Base-by-base conservation (phyloP, 2,329 filamentous ascomycete species). In the Microdochium trichocladiopsis region DNA sequence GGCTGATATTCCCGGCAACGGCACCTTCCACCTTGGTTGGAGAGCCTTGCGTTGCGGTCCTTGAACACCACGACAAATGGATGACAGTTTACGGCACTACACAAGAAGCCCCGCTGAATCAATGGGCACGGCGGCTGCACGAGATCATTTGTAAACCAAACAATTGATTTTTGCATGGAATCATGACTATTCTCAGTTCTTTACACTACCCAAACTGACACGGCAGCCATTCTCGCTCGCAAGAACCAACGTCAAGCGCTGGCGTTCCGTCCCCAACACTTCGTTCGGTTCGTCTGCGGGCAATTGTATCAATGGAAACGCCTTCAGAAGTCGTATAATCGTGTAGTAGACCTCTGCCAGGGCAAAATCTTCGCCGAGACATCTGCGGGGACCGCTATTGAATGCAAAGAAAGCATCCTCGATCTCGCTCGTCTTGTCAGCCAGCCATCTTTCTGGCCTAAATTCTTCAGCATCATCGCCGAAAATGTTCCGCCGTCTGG, bases 401-500 rank as follows among this genome's bases (percentile, higher is more conserved):
- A 52, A 52, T 9, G 51, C 31, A n/a, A 50, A 36, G 16, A 37
- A 50, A 14, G 48, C 48, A 24, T 9, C n/a, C n/a, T 49, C 51
- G 6, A 53, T 50, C 24, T 37, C n/a, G 21, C 12, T 25, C 4
- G 47, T 18, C 10, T 50, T 37, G 16, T 31, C 51, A 3, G 48
- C 31, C 14, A 50, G 37, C 52, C 52, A 53, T 24, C 52, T 25
- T 22, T 53, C 52, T 2, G 52, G 49, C 9, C 49, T 48, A 54
- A 53, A 53, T 8, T 37, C 25, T 9, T 48, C 52, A 21, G 52
- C 52, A 24, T 53, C 52, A 4, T 18, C 16, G 2, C 51, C 51
- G 50, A 52, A 53, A 18, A 60, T 50, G 47, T 50, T 54, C 33
- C 49, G 36, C 6, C 24, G 54, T 48, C 51, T 25, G 47, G 41